Evolutionary conservation across 2,329 filamentous ascomycete genomes (phyloP), one percentile per base, ranked within the genome.

Genomic region (Aspergillus thermomutatus): DNA sequence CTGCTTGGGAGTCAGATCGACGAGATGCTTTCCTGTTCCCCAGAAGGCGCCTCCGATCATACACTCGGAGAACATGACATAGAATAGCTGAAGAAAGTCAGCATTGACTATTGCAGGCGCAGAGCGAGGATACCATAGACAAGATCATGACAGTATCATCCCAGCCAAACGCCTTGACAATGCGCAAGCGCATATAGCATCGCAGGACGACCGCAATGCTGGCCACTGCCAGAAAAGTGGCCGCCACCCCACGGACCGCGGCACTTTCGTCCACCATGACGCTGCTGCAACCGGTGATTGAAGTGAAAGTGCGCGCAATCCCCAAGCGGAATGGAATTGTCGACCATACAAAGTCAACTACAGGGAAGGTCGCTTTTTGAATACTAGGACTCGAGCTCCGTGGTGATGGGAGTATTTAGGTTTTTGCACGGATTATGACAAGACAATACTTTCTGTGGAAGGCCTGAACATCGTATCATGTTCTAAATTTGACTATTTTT

Each of bases 161-260:
- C 66, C 69, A 71, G 1, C 71, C 69, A 57, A 73, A 72, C 0
- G 71, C 73, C 50, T 70, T 74, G 14, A 79, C 74, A 17, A 79
- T 54, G 17, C 64, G 66, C 4, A 72, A 53, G 6, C 77, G 75
- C 31, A 77, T 76, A 62, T 77, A 78, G 23, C 74, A 68, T 52
- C 77, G 71, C 17, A 79, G 61, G 8, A 65, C 52, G 7, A 72
- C 72, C 17, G 75, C 69, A 8, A 74, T 47, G n/a, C 73, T 65
- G 0, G 77, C 75, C n/a, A 78, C 58, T 3, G 68, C 67, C 49
- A 78, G 66, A 54, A 79, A 77, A 11, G 72, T 68, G 9, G 70
- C 69, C 4, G 71, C 70, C 6, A 71, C 67, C 6, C 50, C 55
- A 11, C 56, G 48, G 21, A 65, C 55, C 21, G 57, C 55, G 14